Conservation (phyloP, 2,329 filamentous ascomycete species). For the Myriosclerotinia curreyana region DNA sequence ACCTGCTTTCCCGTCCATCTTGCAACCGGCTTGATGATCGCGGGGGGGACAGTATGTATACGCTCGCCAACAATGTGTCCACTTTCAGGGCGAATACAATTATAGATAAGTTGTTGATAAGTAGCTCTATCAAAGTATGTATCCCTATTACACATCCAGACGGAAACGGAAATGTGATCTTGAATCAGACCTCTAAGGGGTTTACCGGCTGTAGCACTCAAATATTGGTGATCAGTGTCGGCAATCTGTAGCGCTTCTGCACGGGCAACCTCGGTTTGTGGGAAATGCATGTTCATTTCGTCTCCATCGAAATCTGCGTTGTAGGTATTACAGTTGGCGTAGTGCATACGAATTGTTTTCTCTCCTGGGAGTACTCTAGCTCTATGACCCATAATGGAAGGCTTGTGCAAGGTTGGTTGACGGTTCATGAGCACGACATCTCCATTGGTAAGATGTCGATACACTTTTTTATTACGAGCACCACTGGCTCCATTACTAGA, state of each 20-base stretch:
- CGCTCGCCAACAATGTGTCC: conserved; percentile 81
- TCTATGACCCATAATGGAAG: conserved; percentile 97
- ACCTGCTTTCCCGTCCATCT: conserved; percentile 97
- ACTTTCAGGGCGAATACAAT: conserved; percentile 82
- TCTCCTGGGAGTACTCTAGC: conserved; percentile 89
- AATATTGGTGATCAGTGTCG: conserved; percentile 95
- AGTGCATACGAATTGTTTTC: conserved; percentile 98
- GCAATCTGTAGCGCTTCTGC: conserved; percentile 91
- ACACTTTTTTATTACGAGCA: conserved; percentile 89
- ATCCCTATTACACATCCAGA: conserved; percentile 86
- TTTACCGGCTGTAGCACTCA: conserved; percentile 90
- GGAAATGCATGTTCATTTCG: conserved; percentile 99
- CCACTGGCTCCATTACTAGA: conserved; percentile 72
- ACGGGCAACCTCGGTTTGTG: conserved; percentile 91
- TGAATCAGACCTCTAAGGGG: conserved; percentile 95
- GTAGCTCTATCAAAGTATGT: conserved; percentile 84
- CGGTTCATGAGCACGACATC: conserved; percentile 99
- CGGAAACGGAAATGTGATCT: conserved; percentile 94
- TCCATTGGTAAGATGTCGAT: conserved; percentile 91
- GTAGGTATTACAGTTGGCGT: conserved; percentile 99
- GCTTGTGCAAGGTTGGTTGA: conserved; percentile 95
- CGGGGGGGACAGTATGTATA: conserved; percentile 76
- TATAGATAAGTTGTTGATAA: conserved; percentile 93
- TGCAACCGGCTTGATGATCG: conserved; percentile 74
- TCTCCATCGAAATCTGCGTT: conserved; percentile 99